Conservation (phyloP, 768 basidiomycete genomes). For the Mycena polygramma region DNA sequence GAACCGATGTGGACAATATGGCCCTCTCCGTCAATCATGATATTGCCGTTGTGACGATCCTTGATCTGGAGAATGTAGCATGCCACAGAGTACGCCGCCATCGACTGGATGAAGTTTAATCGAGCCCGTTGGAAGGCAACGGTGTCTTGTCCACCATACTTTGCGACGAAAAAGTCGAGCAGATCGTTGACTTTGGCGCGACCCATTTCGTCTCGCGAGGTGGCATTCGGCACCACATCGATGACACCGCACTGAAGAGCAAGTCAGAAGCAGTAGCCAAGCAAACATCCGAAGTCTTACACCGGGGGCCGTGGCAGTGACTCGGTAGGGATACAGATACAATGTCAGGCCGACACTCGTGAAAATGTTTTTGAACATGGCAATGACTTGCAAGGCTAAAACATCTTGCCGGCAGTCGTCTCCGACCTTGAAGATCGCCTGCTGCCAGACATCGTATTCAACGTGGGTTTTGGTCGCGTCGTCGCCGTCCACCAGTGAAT, state of each 20-base stretch:
- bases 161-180: conserved; percentile 92
- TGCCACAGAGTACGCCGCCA: conserved; percentile 98
- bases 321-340: conserved; percentile 96
- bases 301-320: conserved; percentile 96
- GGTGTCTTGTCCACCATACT: conserved; percentile 92
- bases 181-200: conserved; percentile 98
- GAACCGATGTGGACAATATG: conserved; percentile 96
- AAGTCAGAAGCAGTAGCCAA: conserved; percentile 5
- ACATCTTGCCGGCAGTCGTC: conserved; percentile 99
- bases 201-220: conserved; percentile 99
- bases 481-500: conserved; percentile 76
- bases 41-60: conserved; percentile 98
- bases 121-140: conserved; percentile 92
- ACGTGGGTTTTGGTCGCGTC: conserved; percentile 67
- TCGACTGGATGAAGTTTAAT: conserved; percentile 97
- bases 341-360: conserved; percentile 87
- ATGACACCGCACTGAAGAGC: conserved; percentile 90
- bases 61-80: conserved; percentile 99
- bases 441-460: conserved; percentile 94
- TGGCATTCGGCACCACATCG: conserved; percentile 97
- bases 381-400: conserved; percentile 96
- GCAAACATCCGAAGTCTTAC: conserved; percentile 61
- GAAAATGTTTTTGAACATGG: conserved; percentile 99
- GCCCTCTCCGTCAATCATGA: conserved; percentile 99
- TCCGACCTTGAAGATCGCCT: conserved; percentile 99